Base-by-base conservation (phyloP, 352 stramenopile species). In the Globisporangium echinulatum region DNA sequence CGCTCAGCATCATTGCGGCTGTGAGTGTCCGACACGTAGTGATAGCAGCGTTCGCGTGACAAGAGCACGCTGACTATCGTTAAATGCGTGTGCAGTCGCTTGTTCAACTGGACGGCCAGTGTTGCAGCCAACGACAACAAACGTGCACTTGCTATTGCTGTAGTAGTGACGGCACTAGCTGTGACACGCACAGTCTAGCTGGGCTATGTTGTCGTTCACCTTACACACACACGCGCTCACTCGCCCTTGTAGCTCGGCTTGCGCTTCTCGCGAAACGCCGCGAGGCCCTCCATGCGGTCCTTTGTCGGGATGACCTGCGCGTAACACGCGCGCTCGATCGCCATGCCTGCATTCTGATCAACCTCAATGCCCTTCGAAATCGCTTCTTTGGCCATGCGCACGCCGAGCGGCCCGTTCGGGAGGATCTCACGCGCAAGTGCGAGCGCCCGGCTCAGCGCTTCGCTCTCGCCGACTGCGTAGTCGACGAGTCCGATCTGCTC, bases 261-360 rank as follows among this genome's bases (percentile, higher is more conserved):
- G 62, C 94, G 76, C 68, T 96, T 96, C 62, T 98, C 94, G 66
- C 83, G 84, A 69, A 98, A 98, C 14, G 94, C 92, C 25, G 78
- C 59, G 0, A 98, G 70, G 0, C 94, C 94, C 68, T 98, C 94
- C 46, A 98, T 71, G 60, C 94, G 79, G 69, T 98, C 94, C 59
- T 96, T 86, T 2, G 92, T 98, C 5, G 85, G 79, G 51, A 98
- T 84, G 4, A 97, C 81, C 64, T 93, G 84, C 4, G 85, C 88
- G 59, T 98, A 98, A 65, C 85, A 97, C 15, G 80, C 75, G 54
- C 88, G 85, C 63, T 98, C 94, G 58, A 98, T 91, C 46, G 81
- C 86, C 84, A 98, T 91, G 36, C 89, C 92, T 7, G 74, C 81
- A 1, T 78, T 69, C 36, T 96, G 77, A 58, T 94, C 87, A 33